Percentiles rank a stretch among this genome's conserved stretches.
These are phyloP conservation scores for Cenococcum geophilum DNA, from an alignment of 495 filamentous ascomycete species.

Conservation along the genomic window DNA sequence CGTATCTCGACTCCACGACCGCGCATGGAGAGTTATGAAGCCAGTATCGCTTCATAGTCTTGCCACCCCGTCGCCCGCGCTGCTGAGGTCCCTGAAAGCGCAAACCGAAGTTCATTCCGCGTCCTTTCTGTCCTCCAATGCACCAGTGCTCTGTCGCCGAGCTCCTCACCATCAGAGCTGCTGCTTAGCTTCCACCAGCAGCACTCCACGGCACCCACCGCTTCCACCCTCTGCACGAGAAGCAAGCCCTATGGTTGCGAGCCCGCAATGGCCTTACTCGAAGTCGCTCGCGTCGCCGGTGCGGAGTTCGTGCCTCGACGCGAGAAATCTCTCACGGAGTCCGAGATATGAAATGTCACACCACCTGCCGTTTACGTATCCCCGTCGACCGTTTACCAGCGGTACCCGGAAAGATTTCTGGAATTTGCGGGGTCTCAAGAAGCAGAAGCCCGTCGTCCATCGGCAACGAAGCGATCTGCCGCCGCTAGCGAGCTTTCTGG, in stretches of 20 bases:
- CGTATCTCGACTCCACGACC: conserved; percentile 9
- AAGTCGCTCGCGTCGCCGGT: not conserved
- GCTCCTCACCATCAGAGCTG: not conserved
- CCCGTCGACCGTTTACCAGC: conserved; percentile 17
- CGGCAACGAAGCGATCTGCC: conserved; percentile 48
- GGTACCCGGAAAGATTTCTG: conserved; percentile 19
- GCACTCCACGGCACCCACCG: not conserved
- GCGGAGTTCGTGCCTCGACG: not conserved
- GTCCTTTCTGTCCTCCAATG: not conserved
- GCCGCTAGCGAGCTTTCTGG: conserved; percentile 41
- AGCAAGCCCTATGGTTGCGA: not conserved
- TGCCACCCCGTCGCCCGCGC: conserved; percentile 17
- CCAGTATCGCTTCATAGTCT: conserved; percentile 19
- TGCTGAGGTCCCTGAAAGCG: conserved; percentile 21
- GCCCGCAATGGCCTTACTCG: not conserved
- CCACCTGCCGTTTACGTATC: not conserved
- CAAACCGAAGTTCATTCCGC: conserved; percentile 17
- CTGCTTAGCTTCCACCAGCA: not conserved
- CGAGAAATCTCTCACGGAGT: not conserved
- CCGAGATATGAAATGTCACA: not conserved
- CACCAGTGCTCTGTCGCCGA: not conserved
- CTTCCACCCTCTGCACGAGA: not conserved
- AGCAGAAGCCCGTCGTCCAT: conserved; percentile 8
- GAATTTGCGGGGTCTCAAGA: conserved; percentile 10
- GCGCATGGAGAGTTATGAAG: conserved; percentile 25